Percentiles rank a stretch among this genome's conserved stretches.
Conservation (phyloP, 1,139 yeast species). For the Meyerozyma sp. region DNA sequence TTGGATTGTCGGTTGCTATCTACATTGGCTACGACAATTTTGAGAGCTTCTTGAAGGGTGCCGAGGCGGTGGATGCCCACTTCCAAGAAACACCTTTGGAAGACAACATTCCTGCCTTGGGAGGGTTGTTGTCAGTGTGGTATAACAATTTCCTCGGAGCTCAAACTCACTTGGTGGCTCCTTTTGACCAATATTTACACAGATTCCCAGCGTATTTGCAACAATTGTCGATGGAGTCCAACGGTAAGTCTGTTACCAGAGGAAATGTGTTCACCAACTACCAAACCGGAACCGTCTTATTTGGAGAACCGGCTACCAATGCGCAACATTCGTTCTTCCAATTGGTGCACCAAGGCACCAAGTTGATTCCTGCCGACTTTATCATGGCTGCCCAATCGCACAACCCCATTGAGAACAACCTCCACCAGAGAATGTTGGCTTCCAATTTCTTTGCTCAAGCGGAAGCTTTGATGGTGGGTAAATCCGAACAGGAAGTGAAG, state of each 20-base stretch:
- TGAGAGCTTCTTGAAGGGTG: conserved; percentile 88
- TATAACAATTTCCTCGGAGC: conserved; percentile 97
- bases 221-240: conserved; percentile 98
- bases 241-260: conserved; percentile 95
- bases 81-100: conserved; percentile 79
- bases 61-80: conserved; percentile 94
- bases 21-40: conserved; percentile 95
- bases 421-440: conserved; percentile 96
- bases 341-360: conserved; percentile 97
- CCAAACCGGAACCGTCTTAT: conserved; percentile 91
- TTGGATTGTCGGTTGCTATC: conserved; percentile 91
- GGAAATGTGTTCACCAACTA: conserved; percentile 86
- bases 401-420: conserved; percentile 90
- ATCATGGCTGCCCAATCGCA: conserved; percentile 96
- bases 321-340: conserved; percentile 99
- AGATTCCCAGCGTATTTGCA: conserved; percentile 99
- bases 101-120: conserved; percentile 86
- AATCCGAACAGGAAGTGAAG: conserved; percentile 76
- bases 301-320: conserved; percentile 98
- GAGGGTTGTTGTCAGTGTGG: conserved; percentile 94
- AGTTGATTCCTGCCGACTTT: conserved; percentile 94
- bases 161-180: conserved; percentile 96
- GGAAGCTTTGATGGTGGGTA: conserved; percentile 96
- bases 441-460: conserved; percentile 98
- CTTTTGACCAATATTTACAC: conserved; percentile 97